Conservation (phyloP, 148 eudicot species). For the Chenopodium quinoa region DNA sequence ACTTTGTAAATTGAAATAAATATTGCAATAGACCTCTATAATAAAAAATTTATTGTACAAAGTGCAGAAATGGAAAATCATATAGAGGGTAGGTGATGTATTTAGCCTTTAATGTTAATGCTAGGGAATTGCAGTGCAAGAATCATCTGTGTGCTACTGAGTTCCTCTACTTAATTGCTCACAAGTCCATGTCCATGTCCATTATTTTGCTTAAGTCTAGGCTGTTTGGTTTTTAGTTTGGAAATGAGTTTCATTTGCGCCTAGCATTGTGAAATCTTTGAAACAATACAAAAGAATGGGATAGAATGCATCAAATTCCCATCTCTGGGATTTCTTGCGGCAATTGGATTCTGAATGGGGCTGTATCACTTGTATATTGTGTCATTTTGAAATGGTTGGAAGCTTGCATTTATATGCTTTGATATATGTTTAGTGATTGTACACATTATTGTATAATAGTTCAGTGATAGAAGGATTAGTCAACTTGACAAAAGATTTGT, state of each 20-base stretch:
- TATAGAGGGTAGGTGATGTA: not conserved
- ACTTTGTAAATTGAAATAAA: not conserved
- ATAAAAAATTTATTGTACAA: not conserved
- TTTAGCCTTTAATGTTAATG: not conserved
- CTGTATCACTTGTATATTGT: not conserved
- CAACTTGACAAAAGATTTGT: not conserved
- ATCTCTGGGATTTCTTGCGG: not conserved
- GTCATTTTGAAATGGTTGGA: not conserved
- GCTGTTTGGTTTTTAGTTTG: not conserved
- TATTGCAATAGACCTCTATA: not conserved
- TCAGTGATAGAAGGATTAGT: not conserved
- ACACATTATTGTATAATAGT: not conserved
- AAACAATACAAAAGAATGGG: not conserved
- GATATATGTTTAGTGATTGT: not conserved
- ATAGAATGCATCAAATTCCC: not conserved
- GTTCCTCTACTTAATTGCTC: not conserved
- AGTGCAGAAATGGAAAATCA: not conserved
- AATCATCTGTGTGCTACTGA: not conserved
- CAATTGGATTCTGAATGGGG: not conserved
- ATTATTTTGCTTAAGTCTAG: not conserved
- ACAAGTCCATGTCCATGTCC: not conserved
- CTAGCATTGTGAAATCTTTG: not conserved
- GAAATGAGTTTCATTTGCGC: not conserved
- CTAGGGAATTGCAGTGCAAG: not conserved
- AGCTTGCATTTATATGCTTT: not conserved